Evolutionary conservation across 352 stramenopile species (phyloP).

Genomic region (Pythium rhizo-oryzae): DNA sequence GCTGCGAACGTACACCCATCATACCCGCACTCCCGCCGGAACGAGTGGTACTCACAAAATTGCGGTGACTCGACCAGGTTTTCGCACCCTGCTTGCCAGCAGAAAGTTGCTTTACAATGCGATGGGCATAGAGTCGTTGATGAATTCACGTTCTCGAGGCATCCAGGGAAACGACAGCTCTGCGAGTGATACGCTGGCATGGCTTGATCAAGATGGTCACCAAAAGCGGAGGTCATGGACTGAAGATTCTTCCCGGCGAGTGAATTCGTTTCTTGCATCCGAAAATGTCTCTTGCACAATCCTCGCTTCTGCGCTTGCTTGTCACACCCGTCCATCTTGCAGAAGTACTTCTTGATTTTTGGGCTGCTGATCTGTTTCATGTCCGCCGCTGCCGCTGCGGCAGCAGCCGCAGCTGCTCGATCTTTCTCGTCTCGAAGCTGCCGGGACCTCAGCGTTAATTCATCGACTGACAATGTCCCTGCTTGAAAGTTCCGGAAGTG

Average conservation of each 20-base stretch:
- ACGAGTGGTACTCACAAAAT: slow-evolving; percentile 64
- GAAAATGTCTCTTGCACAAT: slow-evolving; percentile 70
- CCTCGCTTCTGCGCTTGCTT: slow-evolving; percentile 68
- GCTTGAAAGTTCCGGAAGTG: slow-evolving; percentile 57
- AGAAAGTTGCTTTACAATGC: slow-evolving; percentile 58
- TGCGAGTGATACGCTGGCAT: slow-evolving; percentile 15
- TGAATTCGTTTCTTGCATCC: slow-evolving; percentile 35
- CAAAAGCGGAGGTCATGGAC: slow-evolving; percentile 20
- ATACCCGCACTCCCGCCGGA: slow-evolving; percentile 55
- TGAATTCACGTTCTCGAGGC: slow-evolving; percentile 33
- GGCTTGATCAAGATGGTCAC: slow-evolving; percentile 15
- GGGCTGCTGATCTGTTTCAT: slow-evolving; percentile 20
- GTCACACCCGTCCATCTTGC: slow-evolving; percentile 56
- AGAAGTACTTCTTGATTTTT: slow-evolving; percentile 69
- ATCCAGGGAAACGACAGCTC: slow-evolving; percentile 49
- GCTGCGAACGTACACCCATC: slow-evolving; percentile 54
- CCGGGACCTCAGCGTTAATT: slow-evolving; percentile 52
- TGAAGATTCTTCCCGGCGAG: neutral
- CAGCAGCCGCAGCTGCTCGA: slow-evolving; percentile 18
- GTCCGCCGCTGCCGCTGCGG: slow-evolving; percentile 27
- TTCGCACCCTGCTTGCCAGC: slow-evolving; percentile 62
- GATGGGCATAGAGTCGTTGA: slow-evolving; percentile 41
- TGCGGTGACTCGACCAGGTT: slow-evolving; percentile 52
- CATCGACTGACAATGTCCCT: slow-evolving; percentile 61
- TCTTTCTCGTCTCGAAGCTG: slow-evolving; percentile 31